A percentile compares a stretch with the other conserved stretches of the same genome.
Evolutionary conservation across 208 protist genomes (phyloP).

Genomic region (Leishmania amazonensis): DNA sequence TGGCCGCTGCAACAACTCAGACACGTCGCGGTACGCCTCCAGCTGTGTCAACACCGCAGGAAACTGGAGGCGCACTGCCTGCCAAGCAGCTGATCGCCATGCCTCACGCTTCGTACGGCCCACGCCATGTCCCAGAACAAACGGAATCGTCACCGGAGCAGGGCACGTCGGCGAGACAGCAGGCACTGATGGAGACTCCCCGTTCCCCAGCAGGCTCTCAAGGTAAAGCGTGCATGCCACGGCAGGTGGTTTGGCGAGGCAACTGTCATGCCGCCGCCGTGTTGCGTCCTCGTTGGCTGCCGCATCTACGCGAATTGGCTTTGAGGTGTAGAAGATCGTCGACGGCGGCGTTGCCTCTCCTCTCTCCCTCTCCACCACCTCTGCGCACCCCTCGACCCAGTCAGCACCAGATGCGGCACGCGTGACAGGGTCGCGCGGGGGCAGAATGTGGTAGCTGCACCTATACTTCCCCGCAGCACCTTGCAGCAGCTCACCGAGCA

Average conservation of each 20-base stretch:
- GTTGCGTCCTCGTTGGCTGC: neutral
- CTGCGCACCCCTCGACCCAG: neutral
- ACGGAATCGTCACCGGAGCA: neutral
- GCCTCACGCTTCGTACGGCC: slow-evolving; percentile 50
- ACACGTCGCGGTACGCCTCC: slow-evolving; percentile 34
- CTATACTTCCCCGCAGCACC: slow-evolving; percentile 53
- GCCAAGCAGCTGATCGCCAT: slow-evolving; percentile 57
- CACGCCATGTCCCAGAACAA: slow-evolving; percentile 55
- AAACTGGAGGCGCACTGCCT: slow-evolving; percentile 62
- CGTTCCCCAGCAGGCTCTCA: slow-evolving; percentile 8
- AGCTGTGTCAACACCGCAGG: slow-evolving; percentile 45
- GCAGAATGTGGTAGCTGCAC: slow-evolving; percentile 39
- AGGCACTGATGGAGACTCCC: neutral
- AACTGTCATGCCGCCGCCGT: neutral
- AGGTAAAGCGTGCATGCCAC: slow-evolving; percentile 24
- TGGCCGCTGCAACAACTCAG: slow-evolving; percentile 27
- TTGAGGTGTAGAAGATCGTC: slow-evolving; percentile 27
- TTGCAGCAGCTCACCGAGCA: slow-evolving; percentile 68
- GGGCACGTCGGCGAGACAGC: neutral
- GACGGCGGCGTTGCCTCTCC: slow-evolving; percentile 4
- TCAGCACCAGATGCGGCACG: neutral
- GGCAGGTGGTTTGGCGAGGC: neutral
- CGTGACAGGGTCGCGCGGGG: neutral
- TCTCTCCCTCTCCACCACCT: neutral
- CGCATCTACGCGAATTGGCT: slow-evolving; percentile 2